These are phyloP conservation scores for Pyrenophora tritici-repentis DNA, from an alignment of 2,329 filamentous ascomycete species.

Conservation along the genomic window DNA sequence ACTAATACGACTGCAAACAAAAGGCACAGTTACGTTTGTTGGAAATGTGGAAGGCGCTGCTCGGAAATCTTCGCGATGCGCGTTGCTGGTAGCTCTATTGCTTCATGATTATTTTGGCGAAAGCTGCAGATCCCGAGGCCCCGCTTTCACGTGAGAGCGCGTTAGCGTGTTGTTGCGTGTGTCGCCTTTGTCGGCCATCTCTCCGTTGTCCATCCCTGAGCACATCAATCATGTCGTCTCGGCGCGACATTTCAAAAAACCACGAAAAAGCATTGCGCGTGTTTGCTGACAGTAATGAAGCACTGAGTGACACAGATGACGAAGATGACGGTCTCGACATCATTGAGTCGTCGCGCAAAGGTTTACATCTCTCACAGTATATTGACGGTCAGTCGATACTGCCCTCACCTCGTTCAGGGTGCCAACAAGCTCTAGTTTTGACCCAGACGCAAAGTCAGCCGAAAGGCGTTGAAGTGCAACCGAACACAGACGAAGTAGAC, in stretches of 20 bases:
- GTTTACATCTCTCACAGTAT: slow-evolving; percentile 40
- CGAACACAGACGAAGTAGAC: background rate
- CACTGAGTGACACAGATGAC: slow-evolving; percentile 37
- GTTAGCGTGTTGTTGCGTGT: slow-evolving; percentile 21
- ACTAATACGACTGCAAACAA: too few species aligned
- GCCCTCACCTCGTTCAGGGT: background rate
- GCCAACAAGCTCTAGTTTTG: slow-evolving; percentile 26
- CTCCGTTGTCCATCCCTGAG: background rate
- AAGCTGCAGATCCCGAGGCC: slow-evolving; percentile 9
- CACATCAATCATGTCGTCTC: slow-evolving; percentile 22
- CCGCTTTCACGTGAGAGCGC: slow-evolving; percentile 38
- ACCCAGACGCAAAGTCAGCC: slow-evolving; percentile 35
- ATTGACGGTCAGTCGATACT: slow-evolving; percentile 34
- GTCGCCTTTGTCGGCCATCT: background rate
- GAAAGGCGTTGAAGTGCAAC: slow-evolving; percentile 14
- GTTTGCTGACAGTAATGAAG: slow-evolving; percentile 37
- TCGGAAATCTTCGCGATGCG: too few species aligned
- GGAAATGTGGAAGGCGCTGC: background rate
- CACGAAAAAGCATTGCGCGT: slow-evolving; percentile 27
- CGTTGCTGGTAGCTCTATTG: slow-evolving; percentile 1
- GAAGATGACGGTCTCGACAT: slow-evolving; percentile 52
- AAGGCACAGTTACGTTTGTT: background rate
- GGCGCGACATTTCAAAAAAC: slow-evolving; percentile 16
- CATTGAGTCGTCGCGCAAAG: slow-evolving; percentile 41
- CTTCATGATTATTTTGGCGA: slow-evolving; percentile 13